Conservation (phyloP, 768 basidiomycete genomes). For the Amanita pallidorosea region DNA sequence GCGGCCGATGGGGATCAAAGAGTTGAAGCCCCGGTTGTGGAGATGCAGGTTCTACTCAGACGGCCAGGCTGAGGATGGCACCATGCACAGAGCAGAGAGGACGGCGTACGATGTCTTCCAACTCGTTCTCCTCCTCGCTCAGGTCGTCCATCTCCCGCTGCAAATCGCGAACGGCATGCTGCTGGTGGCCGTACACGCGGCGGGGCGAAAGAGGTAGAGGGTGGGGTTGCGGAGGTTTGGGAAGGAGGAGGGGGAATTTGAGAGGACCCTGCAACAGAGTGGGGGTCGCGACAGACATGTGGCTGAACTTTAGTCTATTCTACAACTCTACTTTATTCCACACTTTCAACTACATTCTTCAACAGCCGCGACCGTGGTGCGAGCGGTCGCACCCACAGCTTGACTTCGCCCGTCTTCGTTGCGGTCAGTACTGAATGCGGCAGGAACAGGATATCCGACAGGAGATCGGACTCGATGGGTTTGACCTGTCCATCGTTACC, state of each 20-base stretch:
- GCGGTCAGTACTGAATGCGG: slow-evolving; percentile 69
- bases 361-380: slow-evolving; percentile 27
- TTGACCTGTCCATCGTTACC: slow-evolving; percentile 46
- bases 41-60: slow-evolving; percentile 41
- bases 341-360: slow-evolving; percentile 12
- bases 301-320: too few species aligned
- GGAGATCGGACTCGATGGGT: slow-evolving; percentile 68
- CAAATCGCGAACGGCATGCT: slow-evolving; percentile 56
- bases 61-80: too few species aligned
- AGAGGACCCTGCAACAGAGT: slow-evolving; percentile 61
- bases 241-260: slow-evolving; percentile 55
- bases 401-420: slow-evolving; percentile 68
- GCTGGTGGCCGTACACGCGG: slow-evolving; percentile 45
- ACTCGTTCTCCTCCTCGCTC: slow-evolving; percentile 73
- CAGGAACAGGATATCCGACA: slow-evolving; percentile 68
- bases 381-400: slow-evolving; percentile 77
- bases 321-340: too few species aligned
- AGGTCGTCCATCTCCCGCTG: slow-evolving; percentile 74
- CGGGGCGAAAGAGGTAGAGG: slow-evolving; percentile 47
- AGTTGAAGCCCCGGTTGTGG: slow-evolving; percentile 55
- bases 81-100: background rate
- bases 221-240: slow-evolving; percentile 53
- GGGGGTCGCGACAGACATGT: slow-evolving; percentile 47
- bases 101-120: slow-evolving; percentile 60
- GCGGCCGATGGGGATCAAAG: slow-evolving; percentile 65